These are phyloP conservation scores for Claviceps monticola DNA, from an alignment of 2,329 filamentous ascomycete genomes.

Conservation along the genomic window DNA sequence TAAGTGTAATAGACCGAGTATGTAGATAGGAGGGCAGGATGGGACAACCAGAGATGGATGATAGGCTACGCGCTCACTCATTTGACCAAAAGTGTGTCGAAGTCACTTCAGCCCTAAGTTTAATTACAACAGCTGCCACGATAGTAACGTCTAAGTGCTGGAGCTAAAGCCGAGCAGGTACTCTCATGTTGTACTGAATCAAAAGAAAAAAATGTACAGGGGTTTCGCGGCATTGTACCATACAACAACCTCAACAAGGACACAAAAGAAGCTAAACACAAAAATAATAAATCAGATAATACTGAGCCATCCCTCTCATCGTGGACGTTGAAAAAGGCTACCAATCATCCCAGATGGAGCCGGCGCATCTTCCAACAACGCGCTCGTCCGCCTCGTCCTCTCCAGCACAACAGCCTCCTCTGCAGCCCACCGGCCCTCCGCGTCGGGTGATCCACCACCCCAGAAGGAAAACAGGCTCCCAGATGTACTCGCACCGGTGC, in stretches of 20 bases:
- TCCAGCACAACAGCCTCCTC: constrained; percentile 42
- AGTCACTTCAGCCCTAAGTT: too few species aligned
- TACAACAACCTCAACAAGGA: neutral
- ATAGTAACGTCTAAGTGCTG: too few species aligned
- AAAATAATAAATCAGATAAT: neutral
- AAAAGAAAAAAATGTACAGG: too few species aligned
- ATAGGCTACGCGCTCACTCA: neutral
- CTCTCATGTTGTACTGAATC: too few species aligned
- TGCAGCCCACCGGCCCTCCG: constrained; percentile 35
- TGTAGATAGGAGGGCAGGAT: too few species aligned
- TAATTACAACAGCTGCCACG: too few species aligned
- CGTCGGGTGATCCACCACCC: constrained; percentile 19
- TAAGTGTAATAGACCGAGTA: too few species aligned
- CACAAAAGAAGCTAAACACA: neutral
- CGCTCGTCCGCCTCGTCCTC: constrained; percentile 33
- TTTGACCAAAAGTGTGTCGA: too few species aligned
- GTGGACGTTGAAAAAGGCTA: constrained; percentile 23
- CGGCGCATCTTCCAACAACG: constrained; percentile 36
- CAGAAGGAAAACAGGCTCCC: constrained; percentile 23
- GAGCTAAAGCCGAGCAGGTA: too few species aligned
- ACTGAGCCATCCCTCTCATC: too few species aligned
- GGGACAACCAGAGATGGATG: neutral
- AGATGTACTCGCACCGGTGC: constrained; percentile 16
- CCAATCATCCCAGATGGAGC: constrained; percentile 19
- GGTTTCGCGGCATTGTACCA: neutral